Evolutionary conservation across 805 yeast species (phyloP).

Genomic region (Starmerella bombicola): DNA sequence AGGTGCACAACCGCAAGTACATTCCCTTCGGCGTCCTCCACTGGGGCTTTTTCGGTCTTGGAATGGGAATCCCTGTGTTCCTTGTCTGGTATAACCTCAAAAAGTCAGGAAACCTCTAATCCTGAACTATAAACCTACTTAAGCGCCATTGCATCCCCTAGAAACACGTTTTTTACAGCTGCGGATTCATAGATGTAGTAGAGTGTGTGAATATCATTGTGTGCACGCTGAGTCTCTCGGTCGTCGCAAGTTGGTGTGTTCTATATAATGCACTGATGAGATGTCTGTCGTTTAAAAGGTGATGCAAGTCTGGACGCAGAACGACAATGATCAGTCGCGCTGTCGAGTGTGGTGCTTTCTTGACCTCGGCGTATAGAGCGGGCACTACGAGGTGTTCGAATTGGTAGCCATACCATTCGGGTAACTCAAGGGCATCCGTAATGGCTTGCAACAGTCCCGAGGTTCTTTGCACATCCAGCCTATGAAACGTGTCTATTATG

Average conservation of each 20-base stretch:
- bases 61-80: conserved; percentile 66
- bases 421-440: conserved; percentile 8
- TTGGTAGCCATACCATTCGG: conserved; percentile 15
- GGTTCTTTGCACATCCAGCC: conserved; percentile 1
- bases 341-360: neutral
- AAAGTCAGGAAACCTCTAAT: conserved; percentile 53
- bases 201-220: conserved; percentile 1
- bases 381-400: neutral
- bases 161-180: no score
- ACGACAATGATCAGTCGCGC: neutral
- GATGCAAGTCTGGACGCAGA: conserved; percentile 2
- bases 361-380: neutral
- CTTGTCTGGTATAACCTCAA: conserved; percentile 69
- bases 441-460: conserved; percentile 6
- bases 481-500: conserved; percentile 9
- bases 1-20: conserved; percentile 74
- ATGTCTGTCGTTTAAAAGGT: neutral
- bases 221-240: neutral
- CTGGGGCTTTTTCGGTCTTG: conserved; percentile 60
- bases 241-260: neutral
- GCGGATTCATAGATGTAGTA: no score
- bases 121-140: no score
- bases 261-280: neutral
- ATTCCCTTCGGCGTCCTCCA: conserved; percentile 76
- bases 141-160: no score